These are phyloP conservation scores for Naegleria gruberi DNA, from an alignment of 208 protist species.

Conservation along the genomic window DNA sequence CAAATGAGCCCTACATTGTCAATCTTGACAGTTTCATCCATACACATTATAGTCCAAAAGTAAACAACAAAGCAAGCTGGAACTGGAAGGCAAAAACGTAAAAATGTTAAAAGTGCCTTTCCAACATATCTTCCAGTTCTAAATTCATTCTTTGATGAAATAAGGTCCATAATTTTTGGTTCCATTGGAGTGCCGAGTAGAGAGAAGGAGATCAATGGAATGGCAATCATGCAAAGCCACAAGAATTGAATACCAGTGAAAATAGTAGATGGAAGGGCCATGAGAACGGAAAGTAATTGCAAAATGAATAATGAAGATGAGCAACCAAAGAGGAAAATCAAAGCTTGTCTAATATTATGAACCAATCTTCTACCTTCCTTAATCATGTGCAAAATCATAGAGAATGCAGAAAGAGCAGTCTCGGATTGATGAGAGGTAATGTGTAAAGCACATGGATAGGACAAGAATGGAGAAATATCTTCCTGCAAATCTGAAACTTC, in stretches of 20 bases:
- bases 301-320: background rate
- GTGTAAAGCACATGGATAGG: background rate
- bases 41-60: background rate
- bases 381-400: background rate
- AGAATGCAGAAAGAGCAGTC: background rate
- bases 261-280: background rate
- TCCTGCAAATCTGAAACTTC: background rate
- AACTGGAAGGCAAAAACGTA: background rate
- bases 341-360: background rate
- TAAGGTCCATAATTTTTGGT: conserved; percentile 1
- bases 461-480: background rate
- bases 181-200: background rate
- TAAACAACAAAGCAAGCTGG: background rate
- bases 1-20: background rate
- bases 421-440: background rate
- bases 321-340: background rate
- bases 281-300: background rate
- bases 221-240: background rate
- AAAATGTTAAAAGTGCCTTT: background rate
- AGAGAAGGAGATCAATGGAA: background rate
- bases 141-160: background rate
- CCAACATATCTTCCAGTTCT: background rate
- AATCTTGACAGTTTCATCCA: background rate
- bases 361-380: conserved; percentile 11
- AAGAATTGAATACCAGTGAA: background rate